Conservation (phyloP, 2,329 filamentous ascomycete genomes). For the Alternaria postmessia region DNA sequence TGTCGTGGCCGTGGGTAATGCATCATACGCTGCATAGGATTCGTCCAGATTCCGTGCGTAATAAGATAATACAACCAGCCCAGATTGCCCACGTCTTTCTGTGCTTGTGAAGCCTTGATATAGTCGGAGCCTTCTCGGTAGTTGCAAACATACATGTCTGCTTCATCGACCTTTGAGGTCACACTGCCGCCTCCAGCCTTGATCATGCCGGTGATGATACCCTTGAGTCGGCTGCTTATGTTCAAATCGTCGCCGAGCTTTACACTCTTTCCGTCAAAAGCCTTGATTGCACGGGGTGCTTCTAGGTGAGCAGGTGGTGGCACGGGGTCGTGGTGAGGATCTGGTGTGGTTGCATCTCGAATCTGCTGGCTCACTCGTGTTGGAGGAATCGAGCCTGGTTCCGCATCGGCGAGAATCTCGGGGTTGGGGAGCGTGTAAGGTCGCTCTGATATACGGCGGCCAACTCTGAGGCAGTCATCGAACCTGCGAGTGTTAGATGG, state of each 20-base stretch:
- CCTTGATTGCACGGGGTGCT: slow-evolving; percentile 53
- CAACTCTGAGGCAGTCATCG: slow-evolving; percentile 93
- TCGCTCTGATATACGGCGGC: slow-evolving; percentile 85
- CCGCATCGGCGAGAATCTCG: slow-evolving; percentile 67
- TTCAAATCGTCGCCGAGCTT: slow-evolving; percentile 79
- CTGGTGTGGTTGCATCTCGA: slow-evolving; percentile 45
- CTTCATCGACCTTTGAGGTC: slow-evolving; percentile 70
- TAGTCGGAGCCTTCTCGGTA: slow-evolving; percentile 86
- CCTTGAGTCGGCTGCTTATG: slow-evolving; percentile 71
- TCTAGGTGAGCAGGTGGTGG: slow-evolving; percentile 32
- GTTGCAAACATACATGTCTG: slow-evolving; percentile 86
- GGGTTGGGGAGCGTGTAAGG: slow-evolving; percentile 89
- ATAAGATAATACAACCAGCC: slow-evolving; percentile 95
- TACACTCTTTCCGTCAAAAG: slow-evolving; percentile 80
- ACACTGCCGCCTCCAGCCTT: slow-evolving; percentile 74
- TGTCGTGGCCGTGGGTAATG: slow-evolving; percentile 86
- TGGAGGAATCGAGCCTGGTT: slow-evolving; percentile 40
- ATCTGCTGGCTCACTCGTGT: slow-evolving; percentile 59
- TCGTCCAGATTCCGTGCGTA: slow-evolving; percentile 87
- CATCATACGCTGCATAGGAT: slow-evolving; percentile 79
- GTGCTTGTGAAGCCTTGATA: slow-evolving; percentile 73
- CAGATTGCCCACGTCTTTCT: slow-evolving; percentile 88
- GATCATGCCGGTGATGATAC: slow-evolving; percentile 76
- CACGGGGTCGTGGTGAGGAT: slow-evolving; percentile 35
- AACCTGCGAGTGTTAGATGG: slow-evolving; percentile 68